A percentile compares a stretch with the other conserved stretches of the same genome.
Conservation (phyloP, 495 filamentous ascomycete genomes). For the Cladorrhinum samala region DNA sequence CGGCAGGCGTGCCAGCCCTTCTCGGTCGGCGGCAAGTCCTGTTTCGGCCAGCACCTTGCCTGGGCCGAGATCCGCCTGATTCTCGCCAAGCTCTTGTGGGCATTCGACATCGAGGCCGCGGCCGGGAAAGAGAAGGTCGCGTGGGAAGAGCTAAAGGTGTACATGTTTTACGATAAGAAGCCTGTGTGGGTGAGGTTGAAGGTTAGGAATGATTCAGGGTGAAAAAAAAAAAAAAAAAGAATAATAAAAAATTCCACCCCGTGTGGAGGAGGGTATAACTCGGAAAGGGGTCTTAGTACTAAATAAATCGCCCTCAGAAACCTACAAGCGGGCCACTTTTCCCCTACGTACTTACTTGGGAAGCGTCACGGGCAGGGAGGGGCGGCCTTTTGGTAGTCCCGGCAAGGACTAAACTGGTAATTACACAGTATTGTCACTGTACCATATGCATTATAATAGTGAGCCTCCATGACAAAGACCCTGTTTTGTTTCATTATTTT, state of each 20-base stretch:
- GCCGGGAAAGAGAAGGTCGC: slow-evolving; percentile 23
- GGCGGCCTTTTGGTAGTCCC: no score
- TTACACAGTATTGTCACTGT: neutral
- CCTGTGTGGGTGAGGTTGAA: neutral
- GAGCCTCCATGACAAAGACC: neutral
- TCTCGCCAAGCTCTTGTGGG: slow-evolving; percentile 46
- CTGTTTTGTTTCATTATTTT: neutral
- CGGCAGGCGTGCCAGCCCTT: slow-evolving; percentile 33
- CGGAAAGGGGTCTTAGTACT: no score
- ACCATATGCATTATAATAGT: neutral
- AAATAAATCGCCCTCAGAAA: no score
- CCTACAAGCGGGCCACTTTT: no score
- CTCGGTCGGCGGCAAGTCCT: slow-evolving; percentile 31
- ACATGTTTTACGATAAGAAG: slow-evolving; percentile 15
- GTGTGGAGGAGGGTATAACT: no score
- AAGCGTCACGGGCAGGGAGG: no score
- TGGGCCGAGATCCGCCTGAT: slow-evolving; percentile 49
- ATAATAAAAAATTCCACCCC: neutral
- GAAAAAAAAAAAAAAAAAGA: neutral
- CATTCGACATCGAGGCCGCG: slow-evolving; percentile 43
- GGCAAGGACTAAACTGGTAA: neutral
- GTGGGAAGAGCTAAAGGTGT: slow-evolving; percentile 39
- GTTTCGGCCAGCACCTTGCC: slow-evolving; percentile 41
- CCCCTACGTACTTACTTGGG: no score
- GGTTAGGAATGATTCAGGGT: neutral